Conservation (phyloP, 305 asterid species). For the Salvia sclarea region DNA sequence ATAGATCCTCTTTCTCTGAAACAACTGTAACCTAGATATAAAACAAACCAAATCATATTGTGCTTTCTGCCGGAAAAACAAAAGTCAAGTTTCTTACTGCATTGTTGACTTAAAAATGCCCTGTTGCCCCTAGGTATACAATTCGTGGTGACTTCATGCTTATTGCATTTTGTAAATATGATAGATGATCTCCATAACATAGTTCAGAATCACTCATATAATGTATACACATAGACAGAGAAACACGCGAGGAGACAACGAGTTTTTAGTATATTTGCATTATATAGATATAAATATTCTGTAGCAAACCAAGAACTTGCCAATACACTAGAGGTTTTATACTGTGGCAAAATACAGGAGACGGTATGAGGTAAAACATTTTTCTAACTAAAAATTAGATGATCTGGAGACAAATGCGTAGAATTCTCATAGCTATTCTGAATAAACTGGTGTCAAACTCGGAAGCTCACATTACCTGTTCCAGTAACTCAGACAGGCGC, state of each 20-base stretch:
- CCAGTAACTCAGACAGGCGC: slow-evolving; percentile 72
- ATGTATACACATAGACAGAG: background rate
- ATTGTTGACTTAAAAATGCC: background rate
- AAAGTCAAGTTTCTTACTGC: slow-evolving; percentile 9
- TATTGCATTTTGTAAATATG: background rate
- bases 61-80: background rate
- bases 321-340: too few relatives aligned
- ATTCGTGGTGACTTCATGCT: slow-evolving; percentile 1
- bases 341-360: too few relatives aligned
- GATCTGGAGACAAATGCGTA: slow-evolving; percentile 6
- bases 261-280: slow-evolving; percentile 12
- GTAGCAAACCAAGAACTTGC: slow-evolving; percentile 17
- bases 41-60: background rate
- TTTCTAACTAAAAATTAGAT: too few relatives aligned
- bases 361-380: too few relatives aligned
- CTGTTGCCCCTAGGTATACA: background rate
- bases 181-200: background rate
- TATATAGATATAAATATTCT: slow-evolving; percentile 2
- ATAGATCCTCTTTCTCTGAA: too few relatives aligned
- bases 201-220: background rate
- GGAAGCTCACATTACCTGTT: slow-evolving; percentile 60
- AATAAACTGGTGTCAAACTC: slow-evolving; percentile 9
- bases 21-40: too few relatives aligned
- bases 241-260: background rate
- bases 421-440: slow-evolving; percentile 8